phyloP scores from a whole-genome alignment of 257 asterid genomes.

The Penstemon davidsonii region DNA sequence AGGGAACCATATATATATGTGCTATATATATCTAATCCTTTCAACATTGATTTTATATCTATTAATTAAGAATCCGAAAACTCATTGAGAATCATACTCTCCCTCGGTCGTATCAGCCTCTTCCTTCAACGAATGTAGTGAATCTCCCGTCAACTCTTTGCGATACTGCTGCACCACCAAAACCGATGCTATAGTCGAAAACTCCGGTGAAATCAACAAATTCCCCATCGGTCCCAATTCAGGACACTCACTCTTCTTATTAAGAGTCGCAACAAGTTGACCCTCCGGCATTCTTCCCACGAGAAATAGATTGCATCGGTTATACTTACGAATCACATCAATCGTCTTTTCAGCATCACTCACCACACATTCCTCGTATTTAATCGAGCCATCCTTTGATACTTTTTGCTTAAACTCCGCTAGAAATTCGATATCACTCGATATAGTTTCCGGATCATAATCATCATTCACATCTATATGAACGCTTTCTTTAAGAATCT shows the following conservation, averaged over 20 bases:
- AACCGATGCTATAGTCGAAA: conserved; percentile 39
- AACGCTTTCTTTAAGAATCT: conserved; percentile 25
- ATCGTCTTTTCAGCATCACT: conserved; percentile 28
- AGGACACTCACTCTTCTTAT: conserved; percentile 37
- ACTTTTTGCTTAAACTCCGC: conserved; percentile 30
- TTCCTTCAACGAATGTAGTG: conserved; percentile 26
- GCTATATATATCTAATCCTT: no score
- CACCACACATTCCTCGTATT: conserved; percentile 36
- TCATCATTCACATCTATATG: conserved; percentile 24
- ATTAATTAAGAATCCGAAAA: background rate
- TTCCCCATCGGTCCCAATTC: conserved; percentile 47
- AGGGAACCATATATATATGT: no score
- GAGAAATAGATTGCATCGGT: conserved; percentile 38
- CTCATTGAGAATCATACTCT: conserved; percentile 4
- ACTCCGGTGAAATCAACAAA: conserved; percentile 33
- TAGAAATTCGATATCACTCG: conserved; percentile 35
- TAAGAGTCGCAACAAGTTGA: conserved; percentile 31
- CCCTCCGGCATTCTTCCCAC: conserved; percentile 51
- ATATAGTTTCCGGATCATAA: conserved; percentile 1
- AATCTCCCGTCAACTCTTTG: conserved; percentile 26
- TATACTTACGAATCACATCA: conserved; percentile 21
- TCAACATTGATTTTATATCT: background rate
- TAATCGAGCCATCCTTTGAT: conserved; percentile 31
- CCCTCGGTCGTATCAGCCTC: conserved; percentile 21
- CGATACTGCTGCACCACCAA: conserved; percentile 47